Conservation (phyloP, 176 grass and related monocot species). For the Poa pratensis region DNA sequence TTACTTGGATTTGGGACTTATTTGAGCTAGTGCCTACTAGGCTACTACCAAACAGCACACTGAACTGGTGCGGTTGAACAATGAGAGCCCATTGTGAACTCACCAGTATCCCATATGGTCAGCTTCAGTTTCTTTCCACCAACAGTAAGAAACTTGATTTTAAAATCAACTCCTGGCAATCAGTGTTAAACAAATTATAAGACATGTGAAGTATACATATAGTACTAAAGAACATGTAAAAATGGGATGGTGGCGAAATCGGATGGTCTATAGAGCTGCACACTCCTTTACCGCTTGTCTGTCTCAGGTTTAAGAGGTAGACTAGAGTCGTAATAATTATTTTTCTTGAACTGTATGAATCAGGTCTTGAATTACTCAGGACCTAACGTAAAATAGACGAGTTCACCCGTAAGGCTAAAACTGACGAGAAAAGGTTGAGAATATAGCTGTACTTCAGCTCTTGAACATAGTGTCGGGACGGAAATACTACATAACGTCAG, state of each 20-base stretch:
- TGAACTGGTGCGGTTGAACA: background rate
- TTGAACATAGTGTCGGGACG: background rate
- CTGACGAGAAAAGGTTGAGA: background rate
- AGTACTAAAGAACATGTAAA: constrained; percentile 16
- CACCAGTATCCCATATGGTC: constrained; percentile 98
- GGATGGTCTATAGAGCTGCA: background rate
- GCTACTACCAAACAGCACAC: background rate
- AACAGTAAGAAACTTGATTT: constrained; percentile 85
- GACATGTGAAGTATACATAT: background rate
- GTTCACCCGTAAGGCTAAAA: background rate
- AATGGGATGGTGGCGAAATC: background rate
- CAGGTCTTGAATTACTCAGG: background rate
- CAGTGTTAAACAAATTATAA: constrained; percentile 34
- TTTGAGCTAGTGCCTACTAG: background rate
- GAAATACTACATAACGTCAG: background rate
- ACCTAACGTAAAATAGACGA: background rate
- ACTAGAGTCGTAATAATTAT: background rate
- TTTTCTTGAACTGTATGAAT: background rate
- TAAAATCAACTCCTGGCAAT: constrained; percentile 92
- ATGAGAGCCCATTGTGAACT: constrained; percentile 17
- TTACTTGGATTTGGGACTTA: background rate
- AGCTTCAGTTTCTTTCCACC: constrained; percentile 90
- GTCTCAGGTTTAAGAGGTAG: background rate
- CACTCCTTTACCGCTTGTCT: background rate
- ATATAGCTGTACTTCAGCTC: background rate